Conservation (phyloP, 1,139 yeast species). For the Entelexis sorbosivorans region DNA sequence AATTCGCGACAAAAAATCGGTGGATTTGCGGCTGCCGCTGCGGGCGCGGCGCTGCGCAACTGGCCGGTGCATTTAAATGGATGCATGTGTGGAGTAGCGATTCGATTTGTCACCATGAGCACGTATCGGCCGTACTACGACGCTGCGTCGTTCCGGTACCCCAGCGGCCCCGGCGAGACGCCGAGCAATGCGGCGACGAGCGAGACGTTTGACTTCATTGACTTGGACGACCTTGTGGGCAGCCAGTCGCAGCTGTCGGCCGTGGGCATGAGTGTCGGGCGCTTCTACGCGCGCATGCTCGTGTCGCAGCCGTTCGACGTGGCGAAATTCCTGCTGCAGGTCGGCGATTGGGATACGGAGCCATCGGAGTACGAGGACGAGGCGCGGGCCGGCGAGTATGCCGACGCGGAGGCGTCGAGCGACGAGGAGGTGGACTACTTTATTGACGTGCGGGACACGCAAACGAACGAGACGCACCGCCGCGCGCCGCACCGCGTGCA, state of each 20-base stretch:
- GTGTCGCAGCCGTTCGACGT: conserved; percentile 85
- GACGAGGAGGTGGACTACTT: conserved; percentile 45
- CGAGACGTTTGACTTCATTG: conserved; percentile 45
- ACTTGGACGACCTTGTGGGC: conserved; percentile 19
- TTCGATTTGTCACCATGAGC: conserved; percentile 17
- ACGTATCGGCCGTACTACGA: conserved; percentile 60
- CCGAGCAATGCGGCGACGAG: conserved; percentile 1
- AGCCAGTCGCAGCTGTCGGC: conserved; percentile 44
- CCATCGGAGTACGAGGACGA: neutral
- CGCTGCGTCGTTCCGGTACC: conserved; percentile 49
- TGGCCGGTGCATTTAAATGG: too few relatives aligned
- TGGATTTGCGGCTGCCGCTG: too few relatives aligned
- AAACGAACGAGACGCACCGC: conserved; percentile 3
- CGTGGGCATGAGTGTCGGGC: conserved; percentile 47
- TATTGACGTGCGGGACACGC: conserved; percentile 25
- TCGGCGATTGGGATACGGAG: conserved; percentile 39
- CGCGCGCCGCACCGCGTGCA: conserved; percentile 1
- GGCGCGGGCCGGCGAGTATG: conserved; percentile 11
- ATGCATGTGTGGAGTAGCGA: neutral
- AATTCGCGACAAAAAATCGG: too few relatives aligned
- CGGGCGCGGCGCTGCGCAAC: too few relatives aligned
- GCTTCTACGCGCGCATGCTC: conserved; percentile 55
- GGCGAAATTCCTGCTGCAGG: conserved; percentile 65
- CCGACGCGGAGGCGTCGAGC: conserved; percentile 13
- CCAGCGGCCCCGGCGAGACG: conserved; percentile 21